Evolutionary conservation across 1,284 basidiomycete species (phyloP).

Genomic region (Malassezia yamatoensis): DNA sequence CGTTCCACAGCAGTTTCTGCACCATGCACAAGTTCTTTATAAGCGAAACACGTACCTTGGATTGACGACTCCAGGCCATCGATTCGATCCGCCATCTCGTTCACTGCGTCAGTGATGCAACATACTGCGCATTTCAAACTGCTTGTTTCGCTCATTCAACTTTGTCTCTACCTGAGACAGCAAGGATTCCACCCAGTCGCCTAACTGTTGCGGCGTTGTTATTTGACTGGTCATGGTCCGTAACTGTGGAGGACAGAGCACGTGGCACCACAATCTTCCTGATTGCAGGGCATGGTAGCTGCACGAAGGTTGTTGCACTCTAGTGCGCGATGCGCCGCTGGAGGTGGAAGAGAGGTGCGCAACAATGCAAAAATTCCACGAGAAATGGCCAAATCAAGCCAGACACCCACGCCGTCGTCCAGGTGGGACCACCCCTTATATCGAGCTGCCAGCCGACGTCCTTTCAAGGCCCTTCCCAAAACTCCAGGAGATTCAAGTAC

Average conservation of each 20-base stretch:
- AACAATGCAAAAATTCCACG: background rate
- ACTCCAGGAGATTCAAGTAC: background rate
- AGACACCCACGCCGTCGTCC: slow-evolving; percentile 1
- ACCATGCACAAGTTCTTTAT: slow-evolving; percentile 15
- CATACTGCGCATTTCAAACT: slow-evolving; percentile 38
- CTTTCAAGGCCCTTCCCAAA: background rate
- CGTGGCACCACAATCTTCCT: slow-evolving; percentile 1
- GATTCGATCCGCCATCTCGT: slow-evolving; percentile 42
- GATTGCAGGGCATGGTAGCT: background rate
- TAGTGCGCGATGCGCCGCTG: background rate
- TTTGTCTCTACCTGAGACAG: slow-evolving; percentile 34
- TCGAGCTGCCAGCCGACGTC: slow-evolving; percentile 8
- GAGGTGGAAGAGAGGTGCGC: background rate
- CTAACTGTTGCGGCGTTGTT: slow-evolving; percentile 39
- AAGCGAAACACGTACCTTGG: slow-evolving; percentile 25
- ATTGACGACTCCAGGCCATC: slow-evolving; percentile 41
- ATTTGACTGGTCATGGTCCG: slow-evolving; percentile 20
- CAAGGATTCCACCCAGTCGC: slow-evolving; percentile 44
- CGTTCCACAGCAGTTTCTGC: background rate
- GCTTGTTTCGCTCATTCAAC: slow-evolving; percentile 34
- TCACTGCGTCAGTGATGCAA: slow-evolving; percentile 25
- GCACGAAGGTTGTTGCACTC: background rate
- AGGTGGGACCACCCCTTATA: slow-evolving; percentile 10
- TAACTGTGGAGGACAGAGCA: background rate
- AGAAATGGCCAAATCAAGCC: background rate